Percentiles rank a stretch among this genome's conserved stretches.
Conservation (phyloP, 345 rosid genomes). For the Moricandia moricandioides region DNA sequence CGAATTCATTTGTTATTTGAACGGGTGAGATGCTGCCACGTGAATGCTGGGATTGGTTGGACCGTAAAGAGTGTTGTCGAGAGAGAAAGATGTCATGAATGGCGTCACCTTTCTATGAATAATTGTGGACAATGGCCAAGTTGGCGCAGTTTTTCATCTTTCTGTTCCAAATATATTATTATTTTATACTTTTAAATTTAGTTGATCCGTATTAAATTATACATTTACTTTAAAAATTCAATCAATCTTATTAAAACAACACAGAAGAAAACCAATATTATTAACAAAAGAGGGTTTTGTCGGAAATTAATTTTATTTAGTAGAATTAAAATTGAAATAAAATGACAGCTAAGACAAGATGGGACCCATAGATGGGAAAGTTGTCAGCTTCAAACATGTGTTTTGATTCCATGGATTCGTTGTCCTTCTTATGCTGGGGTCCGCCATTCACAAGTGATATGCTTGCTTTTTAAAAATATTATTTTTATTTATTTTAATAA, state of each 20-base stretch:
- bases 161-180: neutral
- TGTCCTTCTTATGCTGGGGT: conserved; percentile 24
- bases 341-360: conserved; percentile 24
- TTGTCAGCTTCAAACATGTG: conserved; percentile 38
- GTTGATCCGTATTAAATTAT: neutral
- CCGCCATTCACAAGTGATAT: conserved; percentile 35
- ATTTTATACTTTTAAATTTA: neutral
- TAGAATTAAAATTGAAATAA: neutral
- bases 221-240: neutral
- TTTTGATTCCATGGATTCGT: conserved; percentile 43
- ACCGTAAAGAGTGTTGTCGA: conserved; percentile 48
- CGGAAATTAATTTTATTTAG: conserved; percentile 3
- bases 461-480: neutral
- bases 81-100: conserved; percentile 54
- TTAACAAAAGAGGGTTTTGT: conserved; percentile 2
- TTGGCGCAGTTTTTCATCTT: conserved; percentile 34
- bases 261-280: neutral
- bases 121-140: conserved; percentile 45
- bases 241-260: neutral
- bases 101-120: conserved; percentile 41
- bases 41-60: conserved; percentile 42
- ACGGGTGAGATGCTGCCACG: conserved; percentile 52
- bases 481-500: neutral
- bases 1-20: conserved; percentile 5
- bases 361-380: conserved; percentile 29